These are phyloP conservation scores for Backusella psychrophila DNA, from an alignment of 192 early-diverging fungal species.

Conservation along the genomic window DNA sequence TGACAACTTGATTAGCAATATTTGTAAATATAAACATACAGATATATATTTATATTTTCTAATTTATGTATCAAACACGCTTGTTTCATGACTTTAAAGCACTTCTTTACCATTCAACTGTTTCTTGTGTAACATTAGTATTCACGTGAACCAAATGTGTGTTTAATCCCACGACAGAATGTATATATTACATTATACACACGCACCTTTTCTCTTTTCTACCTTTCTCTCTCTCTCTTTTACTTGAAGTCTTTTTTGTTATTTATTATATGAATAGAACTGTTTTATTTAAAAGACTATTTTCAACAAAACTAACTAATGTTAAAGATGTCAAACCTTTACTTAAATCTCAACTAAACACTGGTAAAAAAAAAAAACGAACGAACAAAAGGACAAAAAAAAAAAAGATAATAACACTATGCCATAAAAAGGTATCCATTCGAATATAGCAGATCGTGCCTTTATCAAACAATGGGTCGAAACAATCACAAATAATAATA, in stretches of 20 bases:
- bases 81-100: background rate
- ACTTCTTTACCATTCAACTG: background rate
- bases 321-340: background rate
- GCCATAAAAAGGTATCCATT: background rate
- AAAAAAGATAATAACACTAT: background rate
- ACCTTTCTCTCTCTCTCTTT: background rate
- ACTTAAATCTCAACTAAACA: background rate
- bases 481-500: slow-evolving; percentile 5
- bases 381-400: background rate
- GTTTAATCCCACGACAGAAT: background rate
- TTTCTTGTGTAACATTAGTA: background rate
- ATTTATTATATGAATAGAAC: background rate
- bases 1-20: background rate
- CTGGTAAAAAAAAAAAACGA: background rate
- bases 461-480: background rate
- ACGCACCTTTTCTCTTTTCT: background rate
- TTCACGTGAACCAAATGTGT: background rate
- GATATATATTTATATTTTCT: background rate
- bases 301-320: slow-evolving; percentile 5
- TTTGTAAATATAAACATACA: background rate
- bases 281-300: background rate
- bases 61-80: background rate
- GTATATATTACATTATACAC: background rate
- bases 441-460: background rate
- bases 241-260: background rate